phyloP scores from a whole-genome alignment of 441 rosid genomes.

The Erodium texanum region DNA sequence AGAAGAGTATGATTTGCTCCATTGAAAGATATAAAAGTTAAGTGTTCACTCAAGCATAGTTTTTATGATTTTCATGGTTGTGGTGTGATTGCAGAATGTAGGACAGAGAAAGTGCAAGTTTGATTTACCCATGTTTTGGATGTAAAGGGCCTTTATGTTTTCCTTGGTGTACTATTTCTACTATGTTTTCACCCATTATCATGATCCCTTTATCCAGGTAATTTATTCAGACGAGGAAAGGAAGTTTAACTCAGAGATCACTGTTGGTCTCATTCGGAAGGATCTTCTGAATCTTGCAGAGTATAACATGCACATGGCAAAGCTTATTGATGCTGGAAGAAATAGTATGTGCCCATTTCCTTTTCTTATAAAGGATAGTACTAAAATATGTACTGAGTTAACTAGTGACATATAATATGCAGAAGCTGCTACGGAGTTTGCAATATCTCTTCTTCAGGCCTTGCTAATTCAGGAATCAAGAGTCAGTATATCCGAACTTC shows the following conservation, averaged over 20 bases:
- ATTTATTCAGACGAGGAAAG: conserved; percentile 29
- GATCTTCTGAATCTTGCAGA: conserved; percentile 27
- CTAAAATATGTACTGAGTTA: neutral
- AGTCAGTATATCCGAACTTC: conserved; percentile 23
- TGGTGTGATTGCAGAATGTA: neutral
- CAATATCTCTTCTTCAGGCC: conserved; percentile 27
- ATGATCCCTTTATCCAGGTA: conserved; percentile 11
- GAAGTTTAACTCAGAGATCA: conserved; percentile 26
- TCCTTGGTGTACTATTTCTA: neutral
- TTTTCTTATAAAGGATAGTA: conserved; percentile 2
- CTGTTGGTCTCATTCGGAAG: conserved; percentile 23
- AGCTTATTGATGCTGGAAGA: conserved; percentile 30
- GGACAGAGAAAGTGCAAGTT: neutral
- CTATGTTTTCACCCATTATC: neutral
- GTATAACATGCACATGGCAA: conserved; percentile 27
- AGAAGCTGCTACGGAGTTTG: conserved; percentile 29
- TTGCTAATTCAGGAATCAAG: conserved; percentile 25
- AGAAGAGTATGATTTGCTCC: neutral
- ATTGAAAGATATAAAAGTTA: neutral
- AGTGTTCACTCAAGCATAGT: neutral
- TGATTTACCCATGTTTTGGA: neutral
- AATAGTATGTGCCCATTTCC: conserved; percentile 20
- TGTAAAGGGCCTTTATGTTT: neutral
- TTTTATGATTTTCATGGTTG: neutral
- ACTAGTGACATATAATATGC: conserved; percentile 15